These are phyloP conservation scores for Fusarium sp. DNA, from an alignment of 2,329 filamentous ascomycete genomes.

Conservation along the genomic window DNA sequence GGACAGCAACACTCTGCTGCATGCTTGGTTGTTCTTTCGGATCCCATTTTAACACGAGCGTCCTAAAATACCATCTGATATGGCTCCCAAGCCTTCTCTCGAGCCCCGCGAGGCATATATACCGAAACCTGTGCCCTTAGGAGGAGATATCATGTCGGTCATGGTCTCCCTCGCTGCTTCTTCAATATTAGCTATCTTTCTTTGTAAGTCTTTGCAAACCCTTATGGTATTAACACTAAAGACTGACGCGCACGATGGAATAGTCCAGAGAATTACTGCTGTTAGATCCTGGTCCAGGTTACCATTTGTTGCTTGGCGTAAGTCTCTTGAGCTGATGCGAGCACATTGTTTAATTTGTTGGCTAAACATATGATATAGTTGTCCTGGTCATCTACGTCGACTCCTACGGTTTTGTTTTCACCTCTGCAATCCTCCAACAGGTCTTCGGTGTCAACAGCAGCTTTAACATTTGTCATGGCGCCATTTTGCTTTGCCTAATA, in stretches of 20 bases:
- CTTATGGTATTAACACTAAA: not conserved
- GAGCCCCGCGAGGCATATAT: slow-evolving; percentile 11
- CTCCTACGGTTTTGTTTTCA: slow-evolving; percentile 68
- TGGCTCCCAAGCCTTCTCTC: slow-evolving; percentile 14
- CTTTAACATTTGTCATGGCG: slow-evolving; percentile 61
- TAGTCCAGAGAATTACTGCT: slow-evolving; percentile 46
- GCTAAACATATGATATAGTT: slow-evolving; percentile 51
- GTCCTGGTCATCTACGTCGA: slow-evolving; percentile 68
- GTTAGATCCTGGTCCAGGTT: slow-evolving; percentile 53
- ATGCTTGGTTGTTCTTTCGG: not conserved
- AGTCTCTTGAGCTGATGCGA: slow-evolving; percentile 29
- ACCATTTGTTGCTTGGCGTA: slow-evolving; percentile 56
- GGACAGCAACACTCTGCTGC: not conserved
- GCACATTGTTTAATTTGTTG: not conserved
- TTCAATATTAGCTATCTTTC: slow-evolving; percentile 49
- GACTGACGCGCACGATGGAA: slow-evolving; percentile 41
- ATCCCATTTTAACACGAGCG: not conserved
- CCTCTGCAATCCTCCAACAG: slow-evolving; percentile 64
- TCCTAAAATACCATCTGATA: not conserved
- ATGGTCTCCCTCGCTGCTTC: slow-evolving; percentile 48
- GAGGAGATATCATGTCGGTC: slow-evolving; percentile 49
- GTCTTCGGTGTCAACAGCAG: slow-evolving; percentile 65
- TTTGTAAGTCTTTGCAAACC: slow-evolving; percentile 44
- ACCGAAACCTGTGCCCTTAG: slow-evolving; percentile 44
- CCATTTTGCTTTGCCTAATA: slow-evolving; percentile 67